A percentile compares a stretch with the other conserved stretches of the same genome.
phyloP scores from a whole-genome alignment of 495 filamentous ascomycete species.

The Bombardia bombarda region DNA sequence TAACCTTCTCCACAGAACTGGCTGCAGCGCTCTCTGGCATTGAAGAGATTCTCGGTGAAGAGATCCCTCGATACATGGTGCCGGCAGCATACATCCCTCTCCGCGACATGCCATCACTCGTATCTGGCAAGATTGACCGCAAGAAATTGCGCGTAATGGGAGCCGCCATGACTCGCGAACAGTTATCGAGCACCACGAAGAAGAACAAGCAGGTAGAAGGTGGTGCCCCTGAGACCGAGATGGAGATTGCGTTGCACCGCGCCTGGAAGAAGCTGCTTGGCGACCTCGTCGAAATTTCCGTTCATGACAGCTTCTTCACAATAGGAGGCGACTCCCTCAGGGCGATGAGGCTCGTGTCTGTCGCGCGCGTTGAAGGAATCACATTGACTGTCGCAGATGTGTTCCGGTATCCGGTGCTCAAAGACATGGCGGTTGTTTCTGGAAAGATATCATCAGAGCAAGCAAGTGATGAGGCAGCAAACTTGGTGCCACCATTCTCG shows the following conservation, averaged over 20 bases:
- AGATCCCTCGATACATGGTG: slow-evolving; percentile 49
- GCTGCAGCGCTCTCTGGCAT: slow-evolving; percentile 19
- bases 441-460: background rate
- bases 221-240: slow-evolving; percentile 15
- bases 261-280: slow-evolving; percentile 27
- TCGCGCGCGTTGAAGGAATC: slow-evolving; percentile 27
- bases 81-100: slow-evolving; percentile 55
- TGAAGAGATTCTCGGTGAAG: slow-evolving; percentile 25
- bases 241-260: slow-evolving; percentile 20
- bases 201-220: slow-evolving; percentile 7
- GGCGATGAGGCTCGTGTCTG: slow-evolving; percentile 47
- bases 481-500: slow-evolving; percentile 18
- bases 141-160: slow-evolving; percentile 41
- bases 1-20: slow-evolving; percentile 17
- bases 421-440: slow-evolving; percentile 29
- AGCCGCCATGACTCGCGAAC: slow-evolving; percentile 23
- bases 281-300: slow-evolving; percentile 15
- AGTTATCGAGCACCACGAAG: slow-evolving; percentile 19
- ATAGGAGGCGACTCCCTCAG: slow-evolving; percentile 47
- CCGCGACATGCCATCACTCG: slow-evolving; percentile 43
- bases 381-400: slow-evolving; percentile 37
- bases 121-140: slow-evolving; percentile 56
- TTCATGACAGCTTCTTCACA: slow-evolving; percentile 43
- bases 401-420: slow-evolving; percentile 31
- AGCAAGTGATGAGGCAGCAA: background rate